Evolutionary conservation across 495 filamentous ascomycete genomes (phyloP).

Genomic region (Geoglossum glabrum): DNA sequence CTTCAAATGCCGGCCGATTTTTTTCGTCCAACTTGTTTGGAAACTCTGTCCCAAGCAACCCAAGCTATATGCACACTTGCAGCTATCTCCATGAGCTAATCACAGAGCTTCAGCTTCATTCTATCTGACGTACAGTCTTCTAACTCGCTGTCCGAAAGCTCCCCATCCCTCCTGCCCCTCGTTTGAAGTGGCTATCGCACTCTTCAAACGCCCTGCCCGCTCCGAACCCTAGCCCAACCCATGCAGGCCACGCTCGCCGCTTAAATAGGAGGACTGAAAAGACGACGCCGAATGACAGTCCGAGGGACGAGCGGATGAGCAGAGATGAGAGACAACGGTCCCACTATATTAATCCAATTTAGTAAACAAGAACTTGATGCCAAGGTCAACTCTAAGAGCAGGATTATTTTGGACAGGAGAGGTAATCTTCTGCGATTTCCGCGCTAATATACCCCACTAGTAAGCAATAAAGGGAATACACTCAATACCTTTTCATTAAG

Average conservation of each 20-base stretch:
- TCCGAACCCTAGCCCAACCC: constrained; percentile 81
- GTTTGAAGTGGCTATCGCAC: constrained; percentile 46
- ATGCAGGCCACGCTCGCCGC: constrained; percentile 88
- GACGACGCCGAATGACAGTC: constrained; percentile 87
- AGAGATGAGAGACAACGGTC: constrained; percentile 92
- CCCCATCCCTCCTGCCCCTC: constrained; percentile 10
- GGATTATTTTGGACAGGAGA: background rate
- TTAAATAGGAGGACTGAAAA: constrained; percentile 98
- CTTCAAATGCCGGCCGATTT: no score
- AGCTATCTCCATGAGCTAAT: background rate
- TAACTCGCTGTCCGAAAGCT: background rate
- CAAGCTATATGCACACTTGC: background rate
- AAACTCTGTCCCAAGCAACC: no score
- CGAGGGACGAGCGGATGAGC: constrained; percentile 84
- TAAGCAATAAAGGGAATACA: background rate
- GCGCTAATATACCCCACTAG: background rate
- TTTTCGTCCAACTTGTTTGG: no score
- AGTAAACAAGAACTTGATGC: background rate
- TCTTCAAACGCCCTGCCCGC: constrained; percentile 94
- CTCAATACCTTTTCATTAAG: constrained; percentile 76
- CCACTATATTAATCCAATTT: constrained; percentile 42
- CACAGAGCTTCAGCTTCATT: background rate
- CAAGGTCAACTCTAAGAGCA: background rate
- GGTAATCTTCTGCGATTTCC: background rate
- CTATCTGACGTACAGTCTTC: background rate